Evolutionary conservation across 2,329 filamentous ascomycete species (phyloP).

Genomic region (Cryoendolithus antarcticus): DNA sequence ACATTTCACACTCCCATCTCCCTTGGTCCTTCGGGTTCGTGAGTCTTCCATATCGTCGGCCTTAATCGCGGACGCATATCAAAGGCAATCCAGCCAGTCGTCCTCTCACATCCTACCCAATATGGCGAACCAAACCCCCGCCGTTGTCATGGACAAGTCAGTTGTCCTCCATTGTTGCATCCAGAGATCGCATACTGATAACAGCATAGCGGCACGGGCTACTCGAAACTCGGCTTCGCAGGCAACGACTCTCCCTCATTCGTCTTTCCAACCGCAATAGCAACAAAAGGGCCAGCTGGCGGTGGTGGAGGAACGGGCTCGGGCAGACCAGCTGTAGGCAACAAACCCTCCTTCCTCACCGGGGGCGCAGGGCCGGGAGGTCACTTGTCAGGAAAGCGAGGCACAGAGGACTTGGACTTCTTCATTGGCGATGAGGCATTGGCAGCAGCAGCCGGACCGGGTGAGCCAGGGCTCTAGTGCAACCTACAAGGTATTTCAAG

Average conservation of each 20-base stretch:
- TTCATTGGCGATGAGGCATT: slow-evolving; percentile 97
- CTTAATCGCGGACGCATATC: no score
- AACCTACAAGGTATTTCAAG: not conserved
- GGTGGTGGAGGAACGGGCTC: slow-evolving; percentile 62
- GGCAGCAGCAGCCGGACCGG: slow-evolving; percentile 68
- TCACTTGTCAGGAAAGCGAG: slow-evolving; percentile 80
- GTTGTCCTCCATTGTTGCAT: slow-evolving; percentile 30
- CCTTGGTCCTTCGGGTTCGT: no score
- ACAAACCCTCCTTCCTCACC: slow-evolving; percentile 90
- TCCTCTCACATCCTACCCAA: slow-evolving; percentile 15
- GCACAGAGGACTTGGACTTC: slow-evolving; percentile 95
- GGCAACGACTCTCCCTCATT: slow-evolving; percentile 98
- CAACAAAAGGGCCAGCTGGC: slow-evolving; percentile 68
- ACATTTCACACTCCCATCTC: no score
- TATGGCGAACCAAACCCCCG: slow-evolving; percentile 97
- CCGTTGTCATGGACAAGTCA: slow-evolving; percentile 99
- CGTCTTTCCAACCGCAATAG: slow-evolving; percentile 97
- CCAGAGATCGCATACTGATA: slow-evolving; percentile 12
- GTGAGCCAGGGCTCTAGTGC: slow-evolving; percentile 31
- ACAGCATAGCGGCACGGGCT: slow-evolving; percentile 81
- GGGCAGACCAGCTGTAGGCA: slow-evolving; percentile 77
- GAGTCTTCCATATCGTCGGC: no score
- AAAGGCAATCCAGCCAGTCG: no score
- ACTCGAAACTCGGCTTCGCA: slow-evolving; percentile 98
- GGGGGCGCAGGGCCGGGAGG: slow-evolving; percentile 74